A percentile compares a stretch with the other conserved stretches of the same genome.
Conservation (phyloP, 345 rosid genomes). For the Salix brachista region DNA sequence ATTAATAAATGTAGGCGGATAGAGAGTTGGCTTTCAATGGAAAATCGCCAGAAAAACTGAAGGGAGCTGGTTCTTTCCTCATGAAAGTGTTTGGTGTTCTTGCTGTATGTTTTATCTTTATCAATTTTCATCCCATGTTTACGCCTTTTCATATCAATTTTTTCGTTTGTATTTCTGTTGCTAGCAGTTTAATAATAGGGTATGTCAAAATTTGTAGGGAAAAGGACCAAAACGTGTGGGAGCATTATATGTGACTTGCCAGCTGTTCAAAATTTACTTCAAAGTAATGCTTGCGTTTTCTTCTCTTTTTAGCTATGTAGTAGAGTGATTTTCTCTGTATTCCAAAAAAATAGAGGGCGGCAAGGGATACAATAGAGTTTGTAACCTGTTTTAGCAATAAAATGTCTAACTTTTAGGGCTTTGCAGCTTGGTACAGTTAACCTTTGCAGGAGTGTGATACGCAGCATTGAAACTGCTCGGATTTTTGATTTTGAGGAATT, state of each 20-base stretch:
- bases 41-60: conserved; percentile 87
- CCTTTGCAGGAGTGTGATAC: conserved; percentile 94
- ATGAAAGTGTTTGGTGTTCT: conserved; percentile 96
- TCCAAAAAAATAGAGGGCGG: background rate
- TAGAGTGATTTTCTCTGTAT: background rate
- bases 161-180: background rate
- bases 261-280: conserved; percentile 88
- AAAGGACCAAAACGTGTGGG: conserved; percentile 95
- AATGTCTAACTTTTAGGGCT: background rate
- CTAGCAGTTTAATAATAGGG: conserved; percentile 3
- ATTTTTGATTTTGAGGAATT: conserved; percentile 97
- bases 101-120: conserved; percentile 58
- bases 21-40: conserved; percentile 69
- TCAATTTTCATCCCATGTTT: background rate
- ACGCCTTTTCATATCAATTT: background rate
- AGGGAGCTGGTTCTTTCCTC: conserved; percentile 92
- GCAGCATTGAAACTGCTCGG: conserved; percentile 96
- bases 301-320: background rate
- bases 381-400: background rate
- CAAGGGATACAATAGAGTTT: background rate
- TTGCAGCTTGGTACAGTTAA: conserved; percentile 97
- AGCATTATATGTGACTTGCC: conserved; percentile 92
- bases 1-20: conserved; percentile 65
- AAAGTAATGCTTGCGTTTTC: conserved; percentile 42
- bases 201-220: conserved; percentile 46